Evolutionary conservation across 2,329 filamentous ascomycete species (phyloP), one percentile per base, ranked within the genome.

Genomic region (Colletotrichum shisoi): DNA sequence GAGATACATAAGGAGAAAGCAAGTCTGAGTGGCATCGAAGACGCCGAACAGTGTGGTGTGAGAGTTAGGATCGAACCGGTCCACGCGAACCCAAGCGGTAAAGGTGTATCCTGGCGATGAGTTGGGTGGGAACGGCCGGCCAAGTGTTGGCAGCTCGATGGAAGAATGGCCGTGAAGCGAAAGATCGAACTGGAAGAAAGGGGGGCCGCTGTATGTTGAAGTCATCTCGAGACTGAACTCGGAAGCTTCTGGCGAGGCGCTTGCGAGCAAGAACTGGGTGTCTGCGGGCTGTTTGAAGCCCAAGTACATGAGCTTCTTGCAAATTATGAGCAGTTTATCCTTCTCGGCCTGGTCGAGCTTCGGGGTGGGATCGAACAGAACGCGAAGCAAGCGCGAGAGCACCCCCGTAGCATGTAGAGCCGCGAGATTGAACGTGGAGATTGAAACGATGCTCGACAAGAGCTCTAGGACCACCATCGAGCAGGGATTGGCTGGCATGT

Each of bases 1-100:
- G 45, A 99, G 84, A 74, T 99, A 99, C 68, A 93, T 89, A 72
- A 99, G 87, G 42, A 99, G 81, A 74, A 99, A 99, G 77, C 95
- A 99, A 5, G 92, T 93, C 77, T 98, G 94, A 5, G 88, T 93
- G 3, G 90, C 84, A 78, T 99, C 95, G 77, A 96, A 98, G 9
- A 95, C 92, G 31, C 95, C 95, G 76, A 99, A 99, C 15, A 99
- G 85, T 0, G 95, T 99, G 0, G 95, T 99, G 76, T 99, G 95
- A 17, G 91, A 89, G 52, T 87, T 86, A 5, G 87, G 81, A 76
- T 99, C 96, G 76, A 95, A 98, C 46, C 88, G 83, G 76, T 98
- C 94, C 67, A 99, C 87, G 21, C 91, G 88, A 57, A 97, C 86
- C 95, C 95, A 99, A 0, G 92, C 87, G 52, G 91, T 87, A 68